Evolutionary conservation across 371 early-diverging fungal species (phyloP), one percentile per base, ranked within the genome.

Genomic region (Haplosporangium sp.): DNA sequence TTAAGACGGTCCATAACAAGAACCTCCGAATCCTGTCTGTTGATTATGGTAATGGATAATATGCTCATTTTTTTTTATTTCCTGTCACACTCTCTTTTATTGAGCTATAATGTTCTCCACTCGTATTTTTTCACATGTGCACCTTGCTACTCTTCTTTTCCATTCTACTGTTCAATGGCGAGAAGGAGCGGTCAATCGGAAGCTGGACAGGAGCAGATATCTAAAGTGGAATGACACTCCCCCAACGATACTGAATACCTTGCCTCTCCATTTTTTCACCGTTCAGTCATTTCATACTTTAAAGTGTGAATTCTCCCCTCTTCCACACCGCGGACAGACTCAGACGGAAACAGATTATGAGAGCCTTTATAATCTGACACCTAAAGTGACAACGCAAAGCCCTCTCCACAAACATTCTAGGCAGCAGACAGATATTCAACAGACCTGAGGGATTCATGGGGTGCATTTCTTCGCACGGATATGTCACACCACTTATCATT

Each of bases 1-100:
- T 79, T 47, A 67, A 79, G 64, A 62, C 58, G 14, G 73, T 79
- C 57, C 79, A 79, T 36, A 68, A 68, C 73, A 79, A 79, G 65
- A 79, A 29, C 14, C 55, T 79, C 29, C 64, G 79, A 23, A 79
- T 79, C 62, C 57, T 79, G 9, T 79, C 79, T 6, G 58, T 79
- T 6, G 73, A 79, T 40, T 79, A 79, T 64, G 79, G 79, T 79
- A 67, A 65, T 23, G 9, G 6, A 38, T 18, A 37, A 9, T 16
- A 42, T 38, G 18, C 29, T 40, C 48, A 13, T 54, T 46, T 18
- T 18, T 37, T 1, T 36, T 29, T 52, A 37, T 36, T 13, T 36
- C 13, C 38, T 13, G 36, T 55, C 18, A 10, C 10, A 54, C 36
- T 9, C 21, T 11, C 10, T 50, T n/a, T n/a, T n/a, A n/a, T n/a